These are phyloP conservation scores for Gaillardinia entomophila DNA, from an alignment of 805 yeast genomes.

Conservation along the genomic window DNA sequence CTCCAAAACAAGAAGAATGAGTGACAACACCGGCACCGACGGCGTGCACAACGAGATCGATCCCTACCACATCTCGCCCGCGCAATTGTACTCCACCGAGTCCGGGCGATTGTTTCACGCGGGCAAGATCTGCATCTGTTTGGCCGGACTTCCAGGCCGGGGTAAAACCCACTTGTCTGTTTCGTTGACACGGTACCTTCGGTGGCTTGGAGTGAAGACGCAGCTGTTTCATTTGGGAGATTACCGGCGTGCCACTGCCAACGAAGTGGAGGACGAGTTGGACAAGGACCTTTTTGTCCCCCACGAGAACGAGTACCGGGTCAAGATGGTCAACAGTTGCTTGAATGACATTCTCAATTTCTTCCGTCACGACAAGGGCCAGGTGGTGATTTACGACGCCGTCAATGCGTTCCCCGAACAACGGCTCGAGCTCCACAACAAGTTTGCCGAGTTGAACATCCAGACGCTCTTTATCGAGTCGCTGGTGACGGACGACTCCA, in stretches of 20 bases:
- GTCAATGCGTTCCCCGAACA: conserved; percentile 75
- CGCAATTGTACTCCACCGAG: conserved; percentile 88
- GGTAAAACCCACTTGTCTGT: conserved; percentile 94
- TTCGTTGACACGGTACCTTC: conserved; percentile 80
- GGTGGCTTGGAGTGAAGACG: conserved; percentile 95
- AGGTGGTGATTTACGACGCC: conserved; percentile 94
- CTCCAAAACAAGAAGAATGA: conserved; percentile 25
- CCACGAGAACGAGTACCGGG: conserved; percentile 49
- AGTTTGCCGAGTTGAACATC: conserved; percentile 53
- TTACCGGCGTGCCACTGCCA: conserved; percentile 56
- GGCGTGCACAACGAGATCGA: conserved; percentile 65
- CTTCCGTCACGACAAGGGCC: conserved; percentile 76
- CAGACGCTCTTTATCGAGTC: conserved; percentile 87
- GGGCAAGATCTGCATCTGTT: conserved; percentile 81
- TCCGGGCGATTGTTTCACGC: conserved; percentile 93
- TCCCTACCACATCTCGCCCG: conserved; percentile 73
- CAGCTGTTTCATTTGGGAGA: conserved; percentile 90
- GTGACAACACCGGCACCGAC: conserved; percentile 36
- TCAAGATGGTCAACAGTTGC: conserved; percentile 56
- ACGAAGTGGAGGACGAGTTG: conserved; percentile 39
- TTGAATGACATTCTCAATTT: conserved; percentile 63
- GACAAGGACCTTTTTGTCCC: conserved; percentile 70
- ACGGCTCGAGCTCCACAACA: conserved; percentile 52
- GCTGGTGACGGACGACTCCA: conserved; percentile 63
- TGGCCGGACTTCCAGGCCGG: conserved; percentile 92